These are phyloP conservation scores for Neurospora sp. DNA, from an alignment of 2,329 filamentous ascomycete genomes.

Conservation along the genomic window DNA sequence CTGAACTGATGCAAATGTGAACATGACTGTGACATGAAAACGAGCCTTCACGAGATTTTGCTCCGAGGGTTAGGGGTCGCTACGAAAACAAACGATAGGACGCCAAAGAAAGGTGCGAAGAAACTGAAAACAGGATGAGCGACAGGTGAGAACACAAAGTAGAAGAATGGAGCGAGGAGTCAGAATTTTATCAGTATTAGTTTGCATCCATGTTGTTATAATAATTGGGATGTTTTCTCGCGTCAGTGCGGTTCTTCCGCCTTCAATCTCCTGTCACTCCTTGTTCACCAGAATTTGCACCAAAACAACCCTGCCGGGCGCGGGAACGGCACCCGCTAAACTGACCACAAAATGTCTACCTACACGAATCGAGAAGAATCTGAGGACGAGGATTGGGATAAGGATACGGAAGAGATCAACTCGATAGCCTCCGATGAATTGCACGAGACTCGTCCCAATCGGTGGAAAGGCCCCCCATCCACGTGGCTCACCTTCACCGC, in stretches of 20 bases:
- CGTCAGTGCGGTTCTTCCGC: background rate
- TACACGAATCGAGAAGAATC: background rate
- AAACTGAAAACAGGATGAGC: background rate
- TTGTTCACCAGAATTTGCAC: background rate
- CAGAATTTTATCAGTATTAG: too few relatives aligned
- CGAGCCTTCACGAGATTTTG: background rate
- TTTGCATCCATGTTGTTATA: too few relatives aligned
- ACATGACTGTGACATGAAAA: background rate
- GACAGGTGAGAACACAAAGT: background rate
- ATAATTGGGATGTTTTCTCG: background rate
- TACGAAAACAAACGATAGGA: background rate
- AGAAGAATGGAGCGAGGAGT: background rate
- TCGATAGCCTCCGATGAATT: slow-evolving; percentile 38
- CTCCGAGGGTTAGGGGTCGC: background rate
- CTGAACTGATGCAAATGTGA: background rate
- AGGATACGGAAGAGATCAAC: slow-evolving; percentile 33
- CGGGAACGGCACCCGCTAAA: background rate
- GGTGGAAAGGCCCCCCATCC: slow-evolving; percentile 55
- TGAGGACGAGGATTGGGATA: slow-evolving; percentile 27
- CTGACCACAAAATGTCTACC: background rate
- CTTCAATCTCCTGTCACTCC: background rate
- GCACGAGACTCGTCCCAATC: slow-evolving; percentile 51
- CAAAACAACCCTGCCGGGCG: background rate
- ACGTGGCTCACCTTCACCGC: slow-evolving; percentile 58
- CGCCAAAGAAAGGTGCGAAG: background rate